Evolutionary conservation across 805 yeast species (phyloP).

Genomic region (Cyberlindnera subsufficiens): DNA sequence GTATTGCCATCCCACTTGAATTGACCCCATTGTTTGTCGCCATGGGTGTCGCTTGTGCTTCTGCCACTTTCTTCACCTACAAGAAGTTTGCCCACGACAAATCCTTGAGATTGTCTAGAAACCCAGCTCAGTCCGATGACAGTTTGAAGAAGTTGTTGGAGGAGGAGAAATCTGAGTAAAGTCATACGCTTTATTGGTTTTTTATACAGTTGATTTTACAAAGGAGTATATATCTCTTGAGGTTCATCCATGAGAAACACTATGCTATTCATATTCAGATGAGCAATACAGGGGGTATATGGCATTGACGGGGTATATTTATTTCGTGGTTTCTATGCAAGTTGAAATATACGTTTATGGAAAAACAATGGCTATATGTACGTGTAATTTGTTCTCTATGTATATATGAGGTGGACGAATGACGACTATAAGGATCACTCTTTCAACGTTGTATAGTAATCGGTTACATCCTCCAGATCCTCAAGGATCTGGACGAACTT

Average conservation of each 20-base stretch:
- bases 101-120: conserved; percentile 44
- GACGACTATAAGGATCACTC: conserved; percentile 16
- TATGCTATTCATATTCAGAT: too few relatives aligned
- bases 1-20: conserved; percentile 43
- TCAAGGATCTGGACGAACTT: conserved; percentile 60
- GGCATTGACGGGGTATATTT: too few relatives aligned
- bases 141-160: conserved; percentile 8
- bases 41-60: conserved; percentile 45
- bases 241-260: too few relatives aligned
- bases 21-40: conserved; percentile 53
- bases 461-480: conserved; percentile 80
- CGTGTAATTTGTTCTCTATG: neutral
- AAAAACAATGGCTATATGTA: neutral
- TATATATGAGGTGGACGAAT: neutral
- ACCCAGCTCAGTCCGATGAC: conserved; percentile 31
- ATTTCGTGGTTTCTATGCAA: too few relatives aligned
- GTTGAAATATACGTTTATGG: too few relatives aligned
- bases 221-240: too few relatives aligned
- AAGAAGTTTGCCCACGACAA: conserved; percentile 45
- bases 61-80: conserved; percentile 46
- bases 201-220: neutral
- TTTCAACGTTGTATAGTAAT: conserved; percentile 64
- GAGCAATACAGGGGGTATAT: too few relatives aligned
- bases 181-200: neutral
- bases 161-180: conserved; percentile 7